Evolutionary conservation across 257 asterid species (phyloP), one percentile per base, ranked within the genome.

Genomic region (Fraxinus cuspidata): DNA sequence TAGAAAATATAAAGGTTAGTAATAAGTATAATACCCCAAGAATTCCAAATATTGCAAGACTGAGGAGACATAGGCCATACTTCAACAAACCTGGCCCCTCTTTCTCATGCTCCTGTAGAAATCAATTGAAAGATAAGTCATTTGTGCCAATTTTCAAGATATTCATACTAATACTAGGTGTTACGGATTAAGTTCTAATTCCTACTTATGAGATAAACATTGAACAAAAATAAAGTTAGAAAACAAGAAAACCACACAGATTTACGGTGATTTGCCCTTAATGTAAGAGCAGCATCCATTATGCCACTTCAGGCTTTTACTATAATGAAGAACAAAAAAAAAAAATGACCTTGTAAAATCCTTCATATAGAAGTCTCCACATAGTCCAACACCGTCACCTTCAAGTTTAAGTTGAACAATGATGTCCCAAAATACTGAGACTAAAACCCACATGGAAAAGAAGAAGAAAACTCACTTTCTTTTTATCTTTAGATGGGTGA

Each of bases 41-140:
- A 79, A 91, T 88, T 82, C 93, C 97, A 75, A 91, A 86, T 21
- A 90, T 88, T 49, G 95, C 95, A 60, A 88, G 93, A 40, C 87
- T 84, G 68, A 91, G 87, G 68, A 89, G 92, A 76, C 90, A 87
- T 1, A 88, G 82, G 49, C 75, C 28, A 74, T 88, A 87, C 76
- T 83, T 92, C 77, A 89, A 80, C 79, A 87, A 49, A 91, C 88
- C 84, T 29, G 87, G 88, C 58, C 70, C 81, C 68, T 82, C 84
- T 13, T 63, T 67, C 77, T 84, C 88, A 19, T 63, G 34, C 32
- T 77, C 92, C 69, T 63, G 10, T 63, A 63, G 19, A 27, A 27
- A 56, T 56, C 27, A 56, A n/a, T n/a, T 6, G 25, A 56, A 18
- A 56, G 65, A n/a, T n/a, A 56, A 7, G 28, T 56, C 27, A 56